Conservation (phyloP, 805 yeast genomes). For the Saccharomycopsis oosterbeekiorum region DNA sequence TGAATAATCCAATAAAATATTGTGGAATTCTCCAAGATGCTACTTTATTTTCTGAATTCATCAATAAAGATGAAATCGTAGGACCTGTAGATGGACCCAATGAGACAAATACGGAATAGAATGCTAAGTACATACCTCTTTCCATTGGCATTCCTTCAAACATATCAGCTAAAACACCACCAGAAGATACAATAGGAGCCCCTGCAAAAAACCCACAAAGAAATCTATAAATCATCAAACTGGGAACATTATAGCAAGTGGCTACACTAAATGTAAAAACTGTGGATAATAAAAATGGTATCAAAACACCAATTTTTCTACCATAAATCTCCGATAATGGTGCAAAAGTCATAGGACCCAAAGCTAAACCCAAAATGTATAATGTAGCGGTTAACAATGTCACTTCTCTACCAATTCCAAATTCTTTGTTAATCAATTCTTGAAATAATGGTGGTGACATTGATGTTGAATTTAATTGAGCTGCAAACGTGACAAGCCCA, state of each 20-base stretch:
- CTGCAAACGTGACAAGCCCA: constrained; percentile 33
- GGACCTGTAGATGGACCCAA: constrained; percentile 37
- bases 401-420: constrained; percentile 36
- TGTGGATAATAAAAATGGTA: constrained; percentile 38
- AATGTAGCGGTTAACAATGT: constrained; percentile 47
- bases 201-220: constrained; percentile 58
- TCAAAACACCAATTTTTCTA: constrained; percentile 43
- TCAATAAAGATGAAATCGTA: constrained; percentile 37
- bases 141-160: constrained; percentile 31
- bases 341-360: constrained; percentile 58
- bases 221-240: constrained; percentile 48
- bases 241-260: constrained; percentile 43
- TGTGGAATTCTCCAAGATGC: constrained; percentile 51
- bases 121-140: constrained; percentile 46
- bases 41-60: constrained; percentile 29
- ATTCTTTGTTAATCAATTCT: constrained; percentile 27
- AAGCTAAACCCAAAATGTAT: constrained; percentile 56
- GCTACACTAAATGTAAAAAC: constrained; percentile 50
- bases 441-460: constrained; percentile 31
- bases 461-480: constrained; percentile 43
- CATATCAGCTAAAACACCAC: constrained; percentile 55
- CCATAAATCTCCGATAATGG: constrained; percentile 66
- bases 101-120: constrained; percentile 39
- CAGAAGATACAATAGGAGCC: constrained; percentile 59
- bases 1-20: constrained; percentile 40